Evolutionary conservation across 345 rosid genomes (phyloP), one percentile per base, ranked within the genome.

Genomic region (Pistacia vera): DNA sequence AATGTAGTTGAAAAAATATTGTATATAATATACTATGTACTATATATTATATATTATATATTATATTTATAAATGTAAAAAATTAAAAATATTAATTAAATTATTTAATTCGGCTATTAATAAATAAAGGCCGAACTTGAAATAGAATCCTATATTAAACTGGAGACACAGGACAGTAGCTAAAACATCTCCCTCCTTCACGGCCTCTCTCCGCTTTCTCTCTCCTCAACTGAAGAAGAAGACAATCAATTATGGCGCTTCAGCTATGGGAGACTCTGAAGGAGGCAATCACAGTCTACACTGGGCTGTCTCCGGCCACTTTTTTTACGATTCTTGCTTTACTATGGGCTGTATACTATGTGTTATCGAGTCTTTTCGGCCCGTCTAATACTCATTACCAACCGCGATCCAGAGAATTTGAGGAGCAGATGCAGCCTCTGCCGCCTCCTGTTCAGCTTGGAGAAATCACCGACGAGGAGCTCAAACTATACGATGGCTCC

Each of bases 371-470:
- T 49, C 77, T 92, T 35, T 92, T 92, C 30, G 92, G 86, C 4
- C 79, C 93, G 6, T 81, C 95, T 5, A 70, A 74, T 76, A 87
- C 79, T 82, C 81, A 49, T 44, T 79, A 82, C 20, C 86, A 77
- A n/a, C 90, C 65, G 74, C 77, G 85, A 20, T 25, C 85, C n/a
- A 84, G 94, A 78, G 81, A 74, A 5, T 13, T 74, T 51, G 85
- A 76, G 68, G 94, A 89, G 83, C 83, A 90, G 84, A 81, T 81
- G 83, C 85, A 92, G 80, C 97, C 98, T 38, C 84, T 89, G 28
- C 98, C 94, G 2, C 91, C 85, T 51, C 97, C 98, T 17, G 96
- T 97, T 20, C 98, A 94, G 80, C 86, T 97, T 11, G 99, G 99
- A 36, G 99, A 97, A 84, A 72, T 97, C 67, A 71, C 94, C 3